These are phyloP conservation scores for Thelonectria rubi DNA, from an alignment of 2,329 filamentous ascomycete species.

Conservation along the genomic window DNA sequence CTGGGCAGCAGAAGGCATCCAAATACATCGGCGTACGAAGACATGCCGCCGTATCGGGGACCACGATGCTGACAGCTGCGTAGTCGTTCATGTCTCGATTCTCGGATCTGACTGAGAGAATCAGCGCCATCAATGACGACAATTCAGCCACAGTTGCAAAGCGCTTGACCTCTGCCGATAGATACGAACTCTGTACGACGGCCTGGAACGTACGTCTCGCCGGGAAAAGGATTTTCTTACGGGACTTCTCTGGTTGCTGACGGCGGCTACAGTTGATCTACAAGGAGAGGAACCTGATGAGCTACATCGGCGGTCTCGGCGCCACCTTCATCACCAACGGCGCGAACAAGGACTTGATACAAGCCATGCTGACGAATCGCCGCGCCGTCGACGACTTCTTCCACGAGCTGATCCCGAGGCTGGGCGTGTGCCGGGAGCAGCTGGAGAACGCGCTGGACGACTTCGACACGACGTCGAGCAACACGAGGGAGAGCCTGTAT, in stretches of 20 bases:
- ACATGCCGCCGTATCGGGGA: not conserved
- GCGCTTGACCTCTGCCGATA: not conserved
- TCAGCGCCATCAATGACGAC: slow-evolving; percentile 2
- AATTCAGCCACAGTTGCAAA: not conserved
- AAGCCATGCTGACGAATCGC: not conserved
- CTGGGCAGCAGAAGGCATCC: not conserved
- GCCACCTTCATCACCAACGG: not conserved
- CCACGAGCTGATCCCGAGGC: slow-evolving; percentile 2
- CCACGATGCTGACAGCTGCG: not conserved
- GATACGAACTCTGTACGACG: slow-evolving; percentile 4
- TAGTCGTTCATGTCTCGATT: slow-evolving; percentile 6
- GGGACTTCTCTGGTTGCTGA: not conserved
- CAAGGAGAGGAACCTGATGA: slow-evolving; percentile 3
- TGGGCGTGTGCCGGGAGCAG: slow-evolving; percentile 3
- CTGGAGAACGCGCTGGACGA: not conserved
- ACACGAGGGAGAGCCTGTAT: not conserved
- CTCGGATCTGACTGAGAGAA: not conserved
- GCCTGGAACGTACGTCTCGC: slow-evolving; percentile 1
- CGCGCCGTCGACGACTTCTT: not conserved
- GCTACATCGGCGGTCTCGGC: not conserved
- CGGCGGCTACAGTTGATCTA: slow-evolving; percentile 5
- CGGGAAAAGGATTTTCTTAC: not conserved
- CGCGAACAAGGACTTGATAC: not conserved
- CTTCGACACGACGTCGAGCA: not conserved
- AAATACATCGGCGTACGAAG: not conserved